Evolutionary conservation across 225 moss, liverwort and hornwort genomes (phyloP).

Genomic region (Antitrichia curtipendula): DNA sequence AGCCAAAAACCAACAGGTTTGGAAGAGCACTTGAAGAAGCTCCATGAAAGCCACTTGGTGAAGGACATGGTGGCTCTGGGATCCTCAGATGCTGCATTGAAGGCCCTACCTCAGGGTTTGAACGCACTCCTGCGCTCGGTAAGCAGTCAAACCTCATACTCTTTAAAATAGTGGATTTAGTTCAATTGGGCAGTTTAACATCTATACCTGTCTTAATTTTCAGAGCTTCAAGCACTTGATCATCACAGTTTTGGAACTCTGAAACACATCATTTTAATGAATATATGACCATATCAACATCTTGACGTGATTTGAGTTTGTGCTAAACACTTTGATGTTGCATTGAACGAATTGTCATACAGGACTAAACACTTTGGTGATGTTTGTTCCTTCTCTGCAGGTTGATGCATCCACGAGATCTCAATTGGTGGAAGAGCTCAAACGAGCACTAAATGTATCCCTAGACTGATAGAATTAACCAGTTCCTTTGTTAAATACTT

Average conservation of each 20-base stretch:
- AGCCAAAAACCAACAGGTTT: slow-evolving; percentile 40
- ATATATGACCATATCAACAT: neutral
- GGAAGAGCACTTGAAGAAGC: slow-evolving; percentile 39
- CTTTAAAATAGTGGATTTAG: no score
- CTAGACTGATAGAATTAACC: neutral
- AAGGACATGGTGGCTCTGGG: slow-evolving; percentile 62
- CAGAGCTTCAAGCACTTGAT: neutral
- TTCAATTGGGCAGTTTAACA: neutral
- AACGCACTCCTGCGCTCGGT: slow-evolving; percentile 58
- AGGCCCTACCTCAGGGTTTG: slow-evolving; percentile 70
- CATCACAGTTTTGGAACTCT: no score
- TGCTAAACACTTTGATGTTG: neutral
- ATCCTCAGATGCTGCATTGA: slow-evolving; percentile 48
- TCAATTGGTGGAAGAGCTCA: slow-evolving; percentile 32
- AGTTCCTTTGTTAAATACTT: slow-evolving; percentile 6
- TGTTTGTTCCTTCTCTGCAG: slow-evolving; percentile 1
- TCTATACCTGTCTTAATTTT: neutral
- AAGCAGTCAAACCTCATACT: neutral
- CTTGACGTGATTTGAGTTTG: neutral
- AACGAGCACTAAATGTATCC: slow-evolving; percentile 18
- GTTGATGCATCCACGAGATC: slow-evolving; percentile 34
- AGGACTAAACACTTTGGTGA: neutral
- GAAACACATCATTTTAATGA: neutral
- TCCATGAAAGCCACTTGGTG: slow-evolving; percentile 41
- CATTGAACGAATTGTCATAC: neutral